Conservation (phyloP, 176 grass and related monocot species). For the Paspalum notatum region DNA sequence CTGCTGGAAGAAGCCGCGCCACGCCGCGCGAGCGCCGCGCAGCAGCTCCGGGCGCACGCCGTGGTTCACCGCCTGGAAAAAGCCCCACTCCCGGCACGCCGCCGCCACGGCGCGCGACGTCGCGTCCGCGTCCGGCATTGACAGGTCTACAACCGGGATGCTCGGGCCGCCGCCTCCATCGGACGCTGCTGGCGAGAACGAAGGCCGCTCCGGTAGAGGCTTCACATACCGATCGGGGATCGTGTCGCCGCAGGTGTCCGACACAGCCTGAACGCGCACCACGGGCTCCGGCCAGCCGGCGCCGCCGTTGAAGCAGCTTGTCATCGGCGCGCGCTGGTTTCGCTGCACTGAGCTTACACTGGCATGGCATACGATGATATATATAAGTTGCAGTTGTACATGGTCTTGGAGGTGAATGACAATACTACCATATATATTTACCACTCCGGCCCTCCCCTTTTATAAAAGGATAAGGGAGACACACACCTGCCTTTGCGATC, state of each 20-base stretch:
- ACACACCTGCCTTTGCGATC: slow-evolving; percentile 25
- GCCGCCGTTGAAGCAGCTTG: slow-evolving; percentile 63
- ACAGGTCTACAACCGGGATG: slow-evolving; percentile 74
- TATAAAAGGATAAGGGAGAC: slow-evolving; percentile 58
- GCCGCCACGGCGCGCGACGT: slow-evolving; percentile 42
- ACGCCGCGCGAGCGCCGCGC: slow-evolving; percentile 40
- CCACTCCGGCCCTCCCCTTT: neutral
- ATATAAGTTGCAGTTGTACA: slow-evolving; percentile 15
- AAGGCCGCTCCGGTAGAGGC: slow-evolving; percentile 53
- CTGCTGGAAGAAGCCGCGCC: slow-evolving; percentile 67
- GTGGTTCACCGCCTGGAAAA: slow-evolving; percentile 95
- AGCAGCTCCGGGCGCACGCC: slow-evolving; percentile 61
- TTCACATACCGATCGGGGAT: slow-evolving; percentile 79
- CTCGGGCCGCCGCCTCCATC: neutral
- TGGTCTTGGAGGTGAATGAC: slow-evolving; percentile 7
- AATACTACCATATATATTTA: neutral
- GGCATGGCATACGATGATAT: slow-evolving; percentile 34
- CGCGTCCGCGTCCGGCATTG: slow-evolving; percentile 46
- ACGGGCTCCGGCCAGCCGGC: slow-evolving; percentile 82
- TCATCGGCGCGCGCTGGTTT: slow-evolving; percentile 4
- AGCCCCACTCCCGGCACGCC: slow-evolving; percentile 75
- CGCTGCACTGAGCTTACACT: slow-evolving; percentile 9
- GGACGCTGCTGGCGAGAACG: neutral
- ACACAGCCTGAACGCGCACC: slow-evolving; percentile 71
- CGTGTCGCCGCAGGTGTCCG: slow-evolving; percentile 52